Conservation (phyloP, 1,284 basidiomycete genomes). For the Xerocomus amazonicus region DNA sequence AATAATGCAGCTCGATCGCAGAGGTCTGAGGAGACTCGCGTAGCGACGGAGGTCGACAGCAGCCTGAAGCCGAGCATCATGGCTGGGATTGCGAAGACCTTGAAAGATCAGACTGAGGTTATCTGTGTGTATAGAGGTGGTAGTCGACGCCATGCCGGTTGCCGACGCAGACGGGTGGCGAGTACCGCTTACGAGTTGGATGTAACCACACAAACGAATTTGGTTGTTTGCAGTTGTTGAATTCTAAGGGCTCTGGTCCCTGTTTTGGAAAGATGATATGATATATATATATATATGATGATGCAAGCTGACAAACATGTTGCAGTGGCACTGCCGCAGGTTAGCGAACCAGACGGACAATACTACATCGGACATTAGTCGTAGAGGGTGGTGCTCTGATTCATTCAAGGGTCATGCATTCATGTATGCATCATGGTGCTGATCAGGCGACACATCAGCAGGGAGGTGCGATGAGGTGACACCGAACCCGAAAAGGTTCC, state of each 20-base stretch:
- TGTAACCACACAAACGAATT: constrained; percentile 4
- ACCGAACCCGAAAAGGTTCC: too few species aligned
- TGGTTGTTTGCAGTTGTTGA: constrained; percentile 30
- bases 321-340: too few species aligned
- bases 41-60: constrained; percentile 69
- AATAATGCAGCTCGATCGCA: constrained; percentile 6
- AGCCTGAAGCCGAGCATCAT: constrained; percentile 59
- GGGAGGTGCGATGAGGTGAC: too few species aligned
- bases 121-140: constrained; percentile 54
- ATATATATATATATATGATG: too few species aligned
- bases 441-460: too few species aligned
- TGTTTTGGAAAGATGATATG: constrained; percentile 11
- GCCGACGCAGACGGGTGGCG: constrained; percentile 4
- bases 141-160: constrained; percentile 53
- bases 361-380: too few species aligned
- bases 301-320: too few species aligned
- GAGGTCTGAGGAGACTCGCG: constrained; percentile 41
- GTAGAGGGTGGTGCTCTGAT: too few species aligned
- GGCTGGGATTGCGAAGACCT: constrained; percentile 58
- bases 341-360: too few species aligned
- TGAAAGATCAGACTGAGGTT: constrained; percentile 62
- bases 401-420: too few species aligned
- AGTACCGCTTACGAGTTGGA: constrained; percentile 10
- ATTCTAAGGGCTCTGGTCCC: constrained; percentile 18
- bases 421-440: too few species aligned